Conservation (phyloP, 305 asterid genomes). For the Solanum hybrid region DNA sequence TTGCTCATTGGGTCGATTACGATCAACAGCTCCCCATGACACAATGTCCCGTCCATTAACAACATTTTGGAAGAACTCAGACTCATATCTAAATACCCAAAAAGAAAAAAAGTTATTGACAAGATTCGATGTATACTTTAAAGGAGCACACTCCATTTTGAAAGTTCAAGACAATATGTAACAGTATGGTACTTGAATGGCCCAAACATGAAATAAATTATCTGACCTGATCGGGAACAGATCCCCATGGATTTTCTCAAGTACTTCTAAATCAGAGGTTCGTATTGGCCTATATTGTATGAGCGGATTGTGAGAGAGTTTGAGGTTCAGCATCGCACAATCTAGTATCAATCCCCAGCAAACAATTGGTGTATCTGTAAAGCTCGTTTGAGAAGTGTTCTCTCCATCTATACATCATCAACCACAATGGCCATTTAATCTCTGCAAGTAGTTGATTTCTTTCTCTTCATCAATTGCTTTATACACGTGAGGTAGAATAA, state of each 20-base stretch:
- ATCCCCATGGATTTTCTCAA: slow-evolving; percentile 66
- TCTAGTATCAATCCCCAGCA: slow-evolving; percentile 43
- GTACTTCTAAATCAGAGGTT: slow-evolving; percentile 60
- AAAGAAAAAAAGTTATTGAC: not conserved
- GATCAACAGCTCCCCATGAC: slow-evolving; percentile 99
- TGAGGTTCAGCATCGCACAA: slow-evolving; percentile 58
- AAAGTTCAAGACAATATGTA: slow-evolving; percentile 8
- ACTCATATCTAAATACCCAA: slow-evolving; percentile 51
- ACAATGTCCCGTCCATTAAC: slow-evolving; percentile 76
- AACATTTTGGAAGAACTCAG: slow-evolving; percentile 79
- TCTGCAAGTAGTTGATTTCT: not conserved
- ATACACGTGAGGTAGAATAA: not conserved
- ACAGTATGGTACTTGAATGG: not conserved
- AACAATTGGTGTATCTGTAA: slow-evolving; percentile 33
- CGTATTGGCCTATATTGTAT: slow-evolving; percentile 65
- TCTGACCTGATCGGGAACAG: slow-evolving; percentile 74
- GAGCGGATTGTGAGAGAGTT: slow-evolving; percentile 35
- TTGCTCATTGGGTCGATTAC: slow-evolving; percentile 44
- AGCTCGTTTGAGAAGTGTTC: slow-evolving; percentile 18
- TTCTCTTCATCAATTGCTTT: not conserved
- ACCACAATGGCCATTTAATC: slow-evolving; percentile 43
- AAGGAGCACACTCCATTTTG: not conserved
- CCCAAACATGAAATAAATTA: not conserved
- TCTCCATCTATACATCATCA: slow-evolving; percentile 57
- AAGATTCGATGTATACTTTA: not conserved